Percentiles rank a stretch among this genome's conserved stretches.
Evolutionary conservation across 306 rosid genomes (phyloP).

Genomic region (Gillenia trifoliata): DNA sequence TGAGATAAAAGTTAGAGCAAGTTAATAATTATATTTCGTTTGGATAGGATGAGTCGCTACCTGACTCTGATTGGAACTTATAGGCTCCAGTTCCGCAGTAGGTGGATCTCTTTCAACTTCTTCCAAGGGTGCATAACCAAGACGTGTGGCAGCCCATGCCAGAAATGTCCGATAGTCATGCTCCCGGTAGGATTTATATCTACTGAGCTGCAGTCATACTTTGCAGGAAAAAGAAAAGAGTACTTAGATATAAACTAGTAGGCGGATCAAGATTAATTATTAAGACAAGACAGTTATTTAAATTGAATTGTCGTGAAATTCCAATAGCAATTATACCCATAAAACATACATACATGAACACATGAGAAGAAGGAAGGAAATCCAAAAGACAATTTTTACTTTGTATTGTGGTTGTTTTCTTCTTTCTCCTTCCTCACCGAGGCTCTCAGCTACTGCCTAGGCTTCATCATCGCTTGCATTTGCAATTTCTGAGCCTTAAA

Average conservation of each 20-base stretch:
- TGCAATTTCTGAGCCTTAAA: too few species aligned
- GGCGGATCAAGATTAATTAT: background rate
- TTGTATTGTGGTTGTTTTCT: conserved; percentile 67
- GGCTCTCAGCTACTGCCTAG: too few species aligned
- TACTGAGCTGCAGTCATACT: conserved; percentile 96
- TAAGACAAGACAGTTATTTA: background rate
- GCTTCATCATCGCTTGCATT: too few species aligned
- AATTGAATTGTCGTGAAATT: background rate
- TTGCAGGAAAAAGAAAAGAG: conserved; percentile 18
- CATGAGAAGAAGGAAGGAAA: background rate
- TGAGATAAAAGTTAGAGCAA: too few species aligned
- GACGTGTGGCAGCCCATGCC: conserved; percentile 71
- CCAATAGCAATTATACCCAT: background rate
- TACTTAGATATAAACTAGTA: background rate
- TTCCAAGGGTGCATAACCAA: too few species aligned
- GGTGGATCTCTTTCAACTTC: conserved; percentile 96
- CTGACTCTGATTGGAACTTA: conserved; percentile 81
- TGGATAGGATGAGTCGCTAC: conserved; percentile 19
- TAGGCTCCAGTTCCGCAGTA: conserved; percentile 93
- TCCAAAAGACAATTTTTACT: conserved; percentile 36
- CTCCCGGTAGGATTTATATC: conserved; percentile 91
- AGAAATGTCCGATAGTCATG: conserved; percentile 78
- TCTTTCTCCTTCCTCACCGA: too few species aligned
- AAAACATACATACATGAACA: background rate
- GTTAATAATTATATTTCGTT: background rate